Conservation (phyloP, 1,284 basidiomycete genomes). For the Marasmius oreades region DNA sequence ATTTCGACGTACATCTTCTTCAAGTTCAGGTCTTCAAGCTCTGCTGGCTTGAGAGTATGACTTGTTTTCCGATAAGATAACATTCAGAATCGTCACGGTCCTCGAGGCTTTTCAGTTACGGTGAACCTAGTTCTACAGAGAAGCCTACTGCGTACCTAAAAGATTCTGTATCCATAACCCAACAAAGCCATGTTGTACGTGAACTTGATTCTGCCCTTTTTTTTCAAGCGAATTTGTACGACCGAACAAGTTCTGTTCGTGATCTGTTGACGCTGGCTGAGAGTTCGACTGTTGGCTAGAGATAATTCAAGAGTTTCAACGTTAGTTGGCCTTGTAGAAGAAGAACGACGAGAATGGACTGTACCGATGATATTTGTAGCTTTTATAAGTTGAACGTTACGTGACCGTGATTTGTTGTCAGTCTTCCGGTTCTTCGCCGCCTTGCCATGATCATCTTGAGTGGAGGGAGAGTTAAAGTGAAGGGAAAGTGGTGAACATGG, state of each 20-base stretch:
- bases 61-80: conserved; percentile 8
- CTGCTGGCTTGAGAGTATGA: background rate
- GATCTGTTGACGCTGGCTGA: conserved; percentile 29
- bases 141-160: conserved; percentile 33
- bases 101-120: conserved; percentile 3
- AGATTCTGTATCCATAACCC: conserved; percentile 30
- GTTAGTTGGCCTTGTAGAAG: background rate
- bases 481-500: no score
- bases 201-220: conserved; percentile 33
- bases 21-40: conserved; percentile 12
- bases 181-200: conserved; percentile 30
- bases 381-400: no score
- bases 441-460: no score
- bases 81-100: conserved; percentile 19
- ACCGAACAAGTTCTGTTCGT: conserved; percentile 28
- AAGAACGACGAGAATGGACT: no score
- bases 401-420: no score
- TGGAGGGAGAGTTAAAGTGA: no score
- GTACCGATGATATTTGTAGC: no score
- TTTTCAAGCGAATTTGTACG: conserved; percentile 27
- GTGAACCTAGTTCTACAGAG: background rate
- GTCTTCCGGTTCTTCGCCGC: no score
- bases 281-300: conserved; percentile 26
- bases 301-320: background rate
- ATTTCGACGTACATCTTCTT: conserved; percentile 19